Evolutionary conservation across 768 basidiomycete genomes (phyloP), one percentile per base, ranked within the genome.

Genomic region (Lepiota brunneoincarnata): DNA sequence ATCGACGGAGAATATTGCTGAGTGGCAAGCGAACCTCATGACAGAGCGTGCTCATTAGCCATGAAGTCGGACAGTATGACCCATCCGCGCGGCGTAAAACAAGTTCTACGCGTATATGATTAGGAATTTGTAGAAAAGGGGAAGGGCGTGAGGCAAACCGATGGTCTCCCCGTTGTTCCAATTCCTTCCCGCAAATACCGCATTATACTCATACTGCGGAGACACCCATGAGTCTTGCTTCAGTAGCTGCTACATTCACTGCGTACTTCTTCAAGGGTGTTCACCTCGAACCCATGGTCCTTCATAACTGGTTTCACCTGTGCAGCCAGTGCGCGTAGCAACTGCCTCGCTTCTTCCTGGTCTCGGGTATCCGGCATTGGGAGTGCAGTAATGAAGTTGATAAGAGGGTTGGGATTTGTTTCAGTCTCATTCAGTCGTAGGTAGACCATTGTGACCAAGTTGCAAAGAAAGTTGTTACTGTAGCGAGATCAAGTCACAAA

Each of bases 281-380:
- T 93, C 24, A 93, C 80, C 1, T 64, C 68, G 59, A 93, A 86
- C 0, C 88, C 89, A 60, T 90, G 86, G 2, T 74, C 66, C 64
- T 90, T 91, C 91, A 93, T 93, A 18, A 92, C 63, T 2, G 91
- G 91, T 57, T 81, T 79, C 24, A 93, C 88, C 68, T 93, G 91
- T 2, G 91, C 91, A 0, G 89, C 91, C 41, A 93, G 72, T 2
- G 90, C 87, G 5, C 88, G 79, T 51, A 93, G 72, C 26, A 90
- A 76, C 63, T 91, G 86, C 40, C 78, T 76, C 10, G 89, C 86
- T 45, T 83, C 81, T 54, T 88, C 85, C 57, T 81, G 74, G 26
- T 78, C 73, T 4, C 68, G 72, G 11, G 68, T 18, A 42, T 79
- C 73, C 6, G 56, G 55, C 44, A 40, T 48, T 36, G 76, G 77